A percentile compares a stretch with the other conserved stretches of the same genome.
Conservation (phyloP, 805 yeast species). For the Tetrapisispora fleetii region DNA sequence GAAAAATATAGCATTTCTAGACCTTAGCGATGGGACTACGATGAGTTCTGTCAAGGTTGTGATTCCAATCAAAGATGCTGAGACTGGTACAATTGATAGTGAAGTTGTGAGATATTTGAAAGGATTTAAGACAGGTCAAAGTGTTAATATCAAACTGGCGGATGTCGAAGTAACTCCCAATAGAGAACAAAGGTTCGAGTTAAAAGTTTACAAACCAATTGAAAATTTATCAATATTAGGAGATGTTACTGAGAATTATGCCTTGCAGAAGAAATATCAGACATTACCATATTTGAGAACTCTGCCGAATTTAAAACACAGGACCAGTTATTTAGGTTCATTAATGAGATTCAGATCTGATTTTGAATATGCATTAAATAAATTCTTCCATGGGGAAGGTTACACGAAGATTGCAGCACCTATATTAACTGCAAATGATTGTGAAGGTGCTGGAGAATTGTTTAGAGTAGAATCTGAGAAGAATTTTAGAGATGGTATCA, state of each 20-base stretch:
- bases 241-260: slow-evolving; percentile 51
- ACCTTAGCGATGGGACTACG: slow-evolving; percentile 69
- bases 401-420: slow-evolving; percentile 81
- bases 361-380: slow-evolving; percentile 43
- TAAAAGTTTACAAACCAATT: slow-evolving; percentile 30
- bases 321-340: slow-evolving; percentile 55
- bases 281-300: slow-evolving; percentile 56
- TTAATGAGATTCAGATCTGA: slow-evolving; percentile 64
- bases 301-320: slow-evolving; percentile 70
- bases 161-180: slow-evolving; percentile 14
- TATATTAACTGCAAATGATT: slow-evolving; percentile 75
- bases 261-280: slow-evolving; percentile 74
- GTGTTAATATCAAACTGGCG: slow-evolving; percentile 36
- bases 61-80: slow-evolving; percentile 16
- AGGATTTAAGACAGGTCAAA: slow-evolving; percentile 37
- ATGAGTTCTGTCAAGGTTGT: slow-evolving; percentile 47
- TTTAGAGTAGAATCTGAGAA: slow-evolving; percentile 40
- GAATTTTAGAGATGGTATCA: background rate
- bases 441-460: slow-evolving; percentile 96
- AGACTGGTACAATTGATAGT: background rate
- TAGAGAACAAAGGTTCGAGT: slow-evolving; percentile 43
- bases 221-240: slow-evolving; percentile 46
- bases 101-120: slow-evolving; percentile 15
- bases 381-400: slow-evolving; percentile 43
- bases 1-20: slow-evolving; percentile 73